Evolutionary conservation across 176 grass and related monocot genomes (phyloP).

Genomic region (Metroxylon sagu): DNA sequence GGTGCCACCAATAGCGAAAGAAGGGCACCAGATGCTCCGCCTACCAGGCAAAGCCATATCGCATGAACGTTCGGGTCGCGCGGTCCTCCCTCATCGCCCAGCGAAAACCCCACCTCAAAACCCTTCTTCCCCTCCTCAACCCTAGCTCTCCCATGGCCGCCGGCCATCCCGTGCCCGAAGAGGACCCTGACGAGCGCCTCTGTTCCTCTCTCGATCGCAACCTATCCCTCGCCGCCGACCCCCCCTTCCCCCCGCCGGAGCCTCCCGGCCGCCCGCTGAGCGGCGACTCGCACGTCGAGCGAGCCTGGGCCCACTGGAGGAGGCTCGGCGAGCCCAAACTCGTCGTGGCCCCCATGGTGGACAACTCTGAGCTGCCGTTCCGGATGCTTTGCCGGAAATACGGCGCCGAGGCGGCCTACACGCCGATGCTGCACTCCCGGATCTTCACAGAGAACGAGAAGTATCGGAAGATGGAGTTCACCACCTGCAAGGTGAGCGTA

Average conservation of each 20-base stretch:
- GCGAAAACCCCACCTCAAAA: slow-evolving; percentile 5
- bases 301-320: slow-evolving; percentile 89
- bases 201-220: neutral
- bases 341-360: slow-evolving; percentile 88
- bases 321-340: slow-evolving; percentile 51
- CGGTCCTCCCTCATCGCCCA: slow-evolving; percentile 11
- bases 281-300: slow-evolving; percentile 41
- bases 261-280: slow-evolving; percentile 8
- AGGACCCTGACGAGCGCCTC: slow-evolving; percentile 17
- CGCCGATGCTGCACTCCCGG: slow-evolving; percentile 95
- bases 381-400: slow-evolving; percentile 94
- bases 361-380: slow-evolving; percentile 94
- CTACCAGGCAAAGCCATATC: neutral
- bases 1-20: no score
- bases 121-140: slow-evolving; percentile 39
- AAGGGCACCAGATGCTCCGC: no score
- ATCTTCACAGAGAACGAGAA: slow-evolving; percentile 99
- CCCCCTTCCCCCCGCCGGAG: slow-evolving; percentile 11
- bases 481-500: slow-evolving; percentile 53
- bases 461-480: slow-evolving; percentile 87
- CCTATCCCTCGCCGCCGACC: slow-evolving; percentile 9
- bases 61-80: slow-evolving; percentile 14
- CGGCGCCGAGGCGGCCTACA: slow-evolving; percentile 75
- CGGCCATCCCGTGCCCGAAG: slow-evolving; percentile 26
- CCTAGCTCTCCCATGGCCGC: slow-evolving; percentile 49